Base-by-base conservation (phyloP, 2,329 filamentous ascomycete genomes). In the Fusarium oligoseptatum region DNA sequence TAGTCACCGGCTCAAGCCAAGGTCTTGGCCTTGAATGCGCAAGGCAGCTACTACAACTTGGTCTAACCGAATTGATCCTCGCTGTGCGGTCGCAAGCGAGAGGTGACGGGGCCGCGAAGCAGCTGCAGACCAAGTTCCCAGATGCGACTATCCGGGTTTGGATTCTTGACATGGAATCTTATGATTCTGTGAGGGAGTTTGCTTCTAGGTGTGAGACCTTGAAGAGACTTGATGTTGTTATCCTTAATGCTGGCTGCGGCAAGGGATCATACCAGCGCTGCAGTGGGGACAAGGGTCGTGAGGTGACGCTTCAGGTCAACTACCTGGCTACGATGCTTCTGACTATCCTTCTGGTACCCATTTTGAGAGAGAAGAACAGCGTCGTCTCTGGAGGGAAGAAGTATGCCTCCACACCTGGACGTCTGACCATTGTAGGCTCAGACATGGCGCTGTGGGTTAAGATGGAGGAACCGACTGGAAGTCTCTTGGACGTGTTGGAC, bases 1-100 rank as follows among this genome's bases (percentile, higher is more conserved):
- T 88, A 32, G 79, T 88, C 12, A 87, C 86, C 0, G 86, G 86
- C 2, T 77, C 81, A 36, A 88, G 85, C 67, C 78, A 72, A 8
- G 87, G 87, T 0, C 77, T 88, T 0, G 87, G 86, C 2, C 78
- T 86, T 7, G 86, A 87, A 76, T 77, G 81, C 2, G 81, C 82
- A 7, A 76, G 80, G 1, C 84, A 87, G 32, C 55, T 71, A 6
- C 61, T 68, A 1, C 36, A 60, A 15, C 36, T 63, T 20, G 48
- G 55, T 0, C 9, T 66, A 0, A 22, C 17, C 14, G 37, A 27
- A 1, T 22, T 60, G 1, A 64, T 55, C 3, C 27, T 73, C 0
- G 65, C 55, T 10, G 55, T 52, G 7, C 27, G 36, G 14, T 64
- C 58, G 2, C 14, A 34, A 6, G 6, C 58, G 4, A 68, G 52